phyloP scores from a whole-genome alignment of 2,329 filamentous ascomycete genomes.

The Beauveria sp. region DNA sequence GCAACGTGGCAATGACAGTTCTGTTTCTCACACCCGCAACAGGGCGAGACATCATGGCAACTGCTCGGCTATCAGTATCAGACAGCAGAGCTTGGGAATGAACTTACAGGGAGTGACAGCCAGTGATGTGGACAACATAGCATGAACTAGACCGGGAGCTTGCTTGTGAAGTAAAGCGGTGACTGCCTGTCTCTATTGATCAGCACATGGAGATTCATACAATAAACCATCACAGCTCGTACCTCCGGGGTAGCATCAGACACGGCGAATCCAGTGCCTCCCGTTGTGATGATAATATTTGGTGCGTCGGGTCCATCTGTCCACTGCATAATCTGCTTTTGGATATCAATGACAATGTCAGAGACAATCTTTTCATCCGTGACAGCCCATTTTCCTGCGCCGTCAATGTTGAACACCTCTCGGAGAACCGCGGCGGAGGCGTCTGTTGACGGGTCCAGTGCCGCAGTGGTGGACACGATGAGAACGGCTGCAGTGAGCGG shows the following conservation, averaged over 20 bases:
- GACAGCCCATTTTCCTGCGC: constrained; percentile 64
- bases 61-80: constrained; percentile 37
- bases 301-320: constrained; percentile 55
- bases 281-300: constrained; percentile 81
- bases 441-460: constrained; percentile 71
- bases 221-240: constrained; percentile 10
- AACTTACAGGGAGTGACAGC: constrained; percentile 79
- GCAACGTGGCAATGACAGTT: constrained; percentile 79
- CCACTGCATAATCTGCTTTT: constrained; percentile 65
- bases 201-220: background rate
- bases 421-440: constrained; percentile 59
- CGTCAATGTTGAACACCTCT: constrained; percentile 60
- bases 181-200: constrained; percentile 53
- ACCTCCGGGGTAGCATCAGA: constrained; percentile 87
- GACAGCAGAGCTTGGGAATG: constrained; percentile 2
- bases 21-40: constrained; percentile 80
- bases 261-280: constrained; percentile 85
- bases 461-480: constrained; percentile 85
- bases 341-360: constrained; percentile 69
- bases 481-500: constrained; percentile 68
- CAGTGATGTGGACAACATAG: constrained; percentile 81
- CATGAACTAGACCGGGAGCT: constrained; percentile 87
- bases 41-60: constrained; percentile 94
- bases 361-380: constrained; percentile 66
- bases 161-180: constrained; percentile 71